Base-by-base conservation (phyloP, 805 yeast genomes). In the Candida sakaeoensis region DNA sequence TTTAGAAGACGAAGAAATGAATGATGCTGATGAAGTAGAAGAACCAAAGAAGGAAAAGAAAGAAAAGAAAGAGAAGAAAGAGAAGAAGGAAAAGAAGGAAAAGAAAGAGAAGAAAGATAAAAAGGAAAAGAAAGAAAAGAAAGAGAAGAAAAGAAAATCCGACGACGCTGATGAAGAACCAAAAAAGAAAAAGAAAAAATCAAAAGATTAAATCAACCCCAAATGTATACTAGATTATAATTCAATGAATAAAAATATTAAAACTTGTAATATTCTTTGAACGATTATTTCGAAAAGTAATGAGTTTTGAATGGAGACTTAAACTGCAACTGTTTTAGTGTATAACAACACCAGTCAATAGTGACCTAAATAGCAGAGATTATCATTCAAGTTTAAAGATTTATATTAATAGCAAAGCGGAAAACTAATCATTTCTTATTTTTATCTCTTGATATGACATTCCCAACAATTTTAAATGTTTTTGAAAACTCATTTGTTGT, bases 111-210 rank as follows among this genome's bases (percentile, higher is more conserved):
- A 71, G 60, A 63, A 70, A 54, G 71, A 74, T 37, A 68, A 75
- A 61, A 72, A 74, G 55, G 72, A 74, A 51, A 72, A 77, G 61
- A 75, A 75, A 56, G 75, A 80, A 57, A 77, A 81, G 73, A 77
- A 77, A 55, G 76, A 78, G 61, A 77, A 79, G 66, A 75, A 70
- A 47, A 74, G 75, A 57, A 51, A 55, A 39, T 53, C 53, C 27
- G 60, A 58, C 29, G 60, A 75, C 51, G 75, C 72, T 41, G 70
- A 74, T 56, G 55, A 62, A 44, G 61, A 70, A 36, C 71, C 74
- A 57, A 72, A 75, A 60, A 72, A 70, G 65, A 75, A 77, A 68
- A 71, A 78, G 62, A 67, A 68, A 27, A 37, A 37, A n/a, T 37
- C 40, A 29, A 37, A 37, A 67, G 72, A 64, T 53, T 68, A 61